phyloP scores from a whole-genome alignment of 208 protist genomes.

The Strigomonas oncopelti region DNA sequence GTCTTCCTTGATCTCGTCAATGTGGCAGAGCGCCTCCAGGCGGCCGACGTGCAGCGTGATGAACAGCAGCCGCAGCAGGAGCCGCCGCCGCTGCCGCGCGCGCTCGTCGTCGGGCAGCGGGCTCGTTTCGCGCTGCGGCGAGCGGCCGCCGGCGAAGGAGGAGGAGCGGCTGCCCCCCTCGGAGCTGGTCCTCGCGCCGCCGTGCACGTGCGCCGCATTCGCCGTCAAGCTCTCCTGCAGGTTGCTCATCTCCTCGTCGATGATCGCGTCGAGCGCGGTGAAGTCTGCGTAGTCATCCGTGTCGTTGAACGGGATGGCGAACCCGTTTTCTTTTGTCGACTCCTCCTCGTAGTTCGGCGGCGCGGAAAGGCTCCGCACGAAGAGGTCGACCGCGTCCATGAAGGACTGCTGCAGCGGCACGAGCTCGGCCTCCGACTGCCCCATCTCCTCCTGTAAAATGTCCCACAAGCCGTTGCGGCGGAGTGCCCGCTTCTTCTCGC shows the following conservation, averaged over 20 bases:
- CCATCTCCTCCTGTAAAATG: conserved; percentile 73
- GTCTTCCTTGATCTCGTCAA: conserved; percentile 30
- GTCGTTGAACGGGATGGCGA: conserved; percentile 49
- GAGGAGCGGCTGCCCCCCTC: neutral
- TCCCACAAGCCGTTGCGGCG: conserved; percentile 7
- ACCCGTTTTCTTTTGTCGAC: conserved; percentile 14
- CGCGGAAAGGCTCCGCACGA: conserved; percentile 38
- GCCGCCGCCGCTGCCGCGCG: conserved; percentile 20
- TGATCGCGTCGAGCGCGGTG: conserved; percentile 36
- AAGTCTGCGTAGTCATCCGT: conserved; percentile 83
- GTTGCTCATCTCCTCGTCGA: conserved; percentile 43
- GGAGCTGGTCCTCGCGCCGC: neutral
- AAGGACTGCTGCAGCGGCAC: conserved; percentile 43
- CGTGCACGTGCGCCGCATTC: neutral
- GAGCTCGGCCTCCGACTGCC: conserved; percentile 47
- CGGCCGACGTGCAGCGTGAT: conserved; percentile 54
- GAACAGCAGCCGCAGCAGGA: conserved; percentile 63
- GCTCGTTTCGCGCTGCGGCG: neutral
- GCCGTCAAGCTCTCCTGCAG: conserved; percentile 24
- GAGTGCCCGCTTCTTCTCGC: conserved; percentile 7
- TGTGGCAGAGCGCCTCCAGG: conserved; percentile 30
- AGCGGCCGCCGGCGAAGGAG: neutral
- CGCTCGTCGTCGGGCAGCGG: conserved; percentile 4
- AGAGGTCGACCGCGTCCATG: conserved; percentile 31
- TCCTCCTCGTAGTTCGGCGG: conserved; percentile 46